Conservation (phyloP, 2,329 filamentous ascomycete genomes). For the Aplosporella prunicola region DNA sequence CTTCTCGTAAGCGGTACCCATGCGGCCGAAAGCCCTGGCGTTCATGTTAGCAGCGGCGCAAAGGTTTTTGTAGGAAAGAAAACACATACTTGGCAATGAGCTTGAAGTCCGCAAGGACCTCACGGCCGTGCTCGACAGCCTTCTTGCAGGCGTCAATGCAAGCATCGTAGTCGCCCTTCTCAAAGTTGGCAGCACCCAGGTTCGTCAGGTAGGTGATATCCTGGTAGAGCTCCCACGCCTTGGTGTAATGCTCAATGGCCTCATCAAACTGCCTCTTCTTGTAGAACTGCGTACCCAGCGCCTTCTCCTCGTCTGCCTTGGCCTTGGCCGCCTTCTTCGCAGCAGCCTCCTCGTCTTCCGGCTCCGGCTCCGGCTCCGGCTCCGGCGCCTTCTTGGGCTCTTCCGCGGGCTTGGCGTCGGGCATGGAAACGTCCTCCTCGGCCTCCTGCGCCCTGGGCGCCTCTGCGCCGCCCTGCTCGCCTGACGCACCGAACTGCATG, state of each 20-base stretch:
- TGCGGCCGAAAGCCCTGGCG: slow-evolving; percentile 70
- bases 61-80: not conserved
- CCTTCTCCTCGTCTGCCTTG: slow-evolving; percentile 90
- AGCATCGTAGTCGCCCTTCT: slow-evolving; percentile 88
- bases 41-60: slow-evolving; percentile 12
- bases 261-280: slow-evolving; percentile 97
- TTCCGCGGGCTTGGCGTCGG: slow-evolving; percentile 49
- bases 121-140: slow-evolving; percentile 82
- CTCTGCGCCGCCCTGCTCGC: slow-evolving; percentile 35
- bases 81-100: slow-evolving; percentile 71
- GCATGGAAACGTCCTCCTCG: slow-evolving; percentile 70
- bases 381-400: slow-evolving; percentile 48
- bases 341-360: slow-evolving; percentile 70
- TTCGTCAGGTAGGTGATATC: slow-evolving; percentile 98
- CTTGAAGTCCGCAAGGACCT: slow-evolving; percentile 93
- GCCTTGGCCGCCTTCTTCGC: slow-evolving; percentile 87
- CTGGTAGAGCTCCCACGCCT: slow-evolving; percentile 90
- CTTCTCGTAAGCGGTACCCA: slow-evolving; percentile 91
- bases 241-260: slow-evolving; percentile 87
- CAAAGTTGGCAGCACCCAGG: slow-evolving; percentile 83
- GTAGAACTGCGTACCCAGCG: slow-evolving; percentile 85
- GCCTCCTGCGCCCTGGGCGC: slow-evolving; percentile 36
- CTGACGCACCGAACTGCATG: slow-evolving; percentile 60
- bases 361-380: slow-evolving; percentile 52
- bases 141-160: slow-evolving; percentile 79